Conservation (phyloP, 2,329 filamentous ascomycete species). For the Thielaviopsis punctulata region DNA sequence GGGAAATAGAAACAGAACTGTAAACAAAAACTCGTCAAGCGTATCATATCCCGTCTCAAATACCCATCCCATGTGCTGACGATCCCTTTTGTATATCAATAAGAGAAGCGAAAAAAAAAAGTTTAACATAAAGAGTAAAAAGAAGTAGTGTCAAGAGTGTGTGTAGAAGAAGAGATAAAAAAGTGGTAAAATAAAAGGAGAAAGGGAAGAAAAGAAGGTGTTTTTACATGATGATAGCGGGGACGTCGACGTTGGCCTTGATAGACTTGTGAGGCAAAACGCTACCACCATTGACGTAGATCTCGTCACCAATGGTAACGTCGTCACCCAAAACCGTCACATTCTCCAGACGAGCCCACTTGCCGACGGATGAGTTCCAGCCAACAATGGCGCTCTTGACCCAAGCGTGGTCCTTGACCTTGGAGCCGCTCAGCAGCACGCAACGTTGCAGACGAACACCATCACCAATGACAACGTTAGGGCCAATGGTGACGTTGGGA, state of each 20-base stretch:
- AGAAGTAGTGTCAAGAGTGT: slow-evolving; percentile 9
- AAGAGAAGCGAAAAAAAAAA: slow-evolving; percentile 1
- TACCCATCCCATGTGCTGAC: slow-evolving; percentile 10
- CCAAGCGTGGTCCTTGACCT: slow-evolving; percentile 98
- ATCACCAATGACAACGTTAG: slow-evolving; percentile 80
- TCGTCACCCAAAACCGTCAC: slow-evolving; percentile 96
- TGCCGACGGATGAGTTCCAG: slow-evolving; percentile 92
- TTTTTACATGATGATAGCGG: slow-evolving; percentile 49
- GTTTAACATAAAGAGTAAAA: not conserved
- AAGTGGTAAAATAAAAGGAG: not conserved
- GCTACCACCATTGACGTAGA: slow-evolving; percentile 94
- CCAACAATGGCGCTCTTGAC: slow-evolving; percentile 97
- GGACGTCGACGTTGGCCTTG: slow-evolving; percentile 86
- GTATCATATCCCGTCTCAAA: slow-evolving; percentile 10
- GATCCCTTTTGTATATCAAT: slow-evolving; percentile 5
- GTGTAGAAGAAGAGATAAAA: slow-evolving; percentile 5
- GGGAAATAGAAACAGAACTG: slow-evolving; percentile 11
- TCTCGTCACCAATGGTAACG: slow-evolving; percentile 92
- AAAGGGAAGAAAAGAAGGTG: slow-evolving; percentile 2
- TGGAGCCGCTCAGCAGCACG: slow-evolving; percentile 73
- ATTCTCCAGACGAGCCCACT: slow-evolving; percentile 93
- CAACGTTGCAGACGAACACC: slow-evolving; percentile 88
- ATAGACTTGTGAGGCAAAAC: slow-evolving; percentile 97
- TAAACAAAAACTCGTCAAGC: slow-evolving; percentile 11
- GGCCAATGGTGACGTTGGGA: slow-evolving; percentile 90